A percentile compares a stretch with the other conserved stretches of the same genome.
Evolutionary conservation across 2,329 filamentous ascomycete genomes (phyloP).

Genomic region (Sarocladium strictum): DNA sequence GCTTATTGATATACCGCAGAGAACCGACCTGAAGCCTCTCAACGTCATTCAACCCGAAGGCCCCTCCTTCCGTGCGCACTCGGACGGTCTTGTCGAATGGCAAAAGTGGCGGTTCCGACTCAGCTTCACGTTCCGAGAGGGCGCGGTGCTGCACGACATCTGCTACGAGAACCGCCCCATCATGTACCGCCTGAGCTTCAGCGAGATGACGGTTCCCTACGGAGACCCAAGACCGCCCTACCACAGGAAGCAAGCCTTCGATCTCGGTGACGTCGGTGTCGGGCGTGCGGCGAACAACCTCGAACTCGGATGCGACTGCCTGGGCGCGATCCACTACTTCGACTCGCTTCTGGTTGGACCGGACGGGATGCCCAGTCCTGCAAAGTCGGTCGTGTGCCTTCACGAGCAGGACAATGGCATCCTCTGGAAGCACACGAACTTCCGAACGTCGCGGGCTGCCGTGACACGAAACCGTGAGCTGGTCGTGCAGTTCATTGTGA

Average conservation of each 20-base stretch:
- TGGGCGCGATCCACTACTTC: conserved; percentile 62
- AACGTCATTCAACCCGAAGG: conserved; percentile 67
- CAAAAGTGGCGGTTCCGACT: conserved; percentile 67
- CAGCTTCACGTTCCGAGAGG: conserved; percentile 64
- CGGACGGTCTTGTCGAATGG: conserved; percentile 48
- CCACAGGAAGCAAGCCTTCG: conserved; percentile 66
- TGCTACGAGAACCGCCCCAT: conserved; percentile 60
- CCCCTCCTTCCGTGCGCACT: conserved; percentile 54
- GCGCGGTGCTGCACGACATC: conserved; percentile 64
- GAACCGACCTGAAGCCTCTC: conserved; percentile 59
- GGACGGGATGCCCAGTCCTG: conserved; percentile 44
- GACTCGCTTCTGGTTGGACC: conserved; percentile 48
- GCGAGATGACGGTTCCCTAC: conserved; percentile 67
- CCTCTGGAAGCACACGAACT: conserved; percentile 67
- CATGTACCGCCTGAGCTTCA: conserved; percentile 60
- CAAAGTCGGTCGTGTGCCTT: conserved; percentile 58
- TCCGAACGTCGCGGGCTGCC: conserved; percentile 54
- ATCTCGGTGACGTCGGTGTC: conserved; percentile 64
- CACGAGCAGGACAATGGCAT: conserved; percentile 69
- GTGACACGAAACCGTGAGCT: conserved; percentile 56
- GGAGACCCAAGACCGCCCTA: conserved; percentile 60
- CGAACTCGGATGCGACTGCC: conserved; percentile 61
- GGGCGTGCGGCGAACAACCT: conserved; percentile 65
- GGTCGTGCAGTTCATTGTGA: conserved; percentile 64
- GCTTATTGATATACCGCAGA: conserved; percentile 39